Evolutionary conservation across 306 rosid genomes (phyloP).

Genomic region (Gleditsia sinensis): DNA sequence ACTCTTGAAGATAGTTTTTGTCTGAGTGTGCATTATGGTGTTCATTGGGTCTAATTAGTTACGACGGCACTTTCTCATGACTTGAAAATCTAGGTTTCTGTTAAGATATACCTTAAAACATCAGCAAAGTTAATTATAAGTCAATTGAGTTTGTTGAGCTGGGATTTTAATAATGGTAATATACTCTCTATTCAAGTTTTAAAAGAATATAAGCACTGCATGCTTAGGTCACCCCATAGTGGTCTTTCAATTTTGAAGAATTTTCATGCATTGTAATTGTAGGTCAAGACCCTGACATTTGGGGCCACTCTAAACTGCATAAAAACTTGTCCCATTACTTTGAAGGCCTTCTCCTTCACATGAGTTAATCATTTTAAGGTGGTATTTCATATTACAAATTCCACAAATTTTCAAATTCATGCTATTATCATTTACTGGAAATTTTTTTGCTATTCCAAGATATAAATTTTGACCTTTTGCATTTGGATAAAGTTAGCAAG

Average conservation of each 20-base stretch:
- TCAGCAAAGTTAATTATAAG: not conserved
- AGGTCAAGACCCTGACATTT: constrained; percentile 21
- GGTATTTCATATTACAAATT: too few species aligned
- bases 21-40: not conserved
- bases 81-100: not conserved
- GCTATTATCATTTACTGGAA: not conserved
- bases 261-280: not conserved
- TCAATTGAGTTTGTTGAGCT: constrained; percentile 9
- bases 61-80: constrained; percentile 26
- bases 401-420: not conserved
- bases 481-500: not conserved
- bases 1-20: too few species aligned
- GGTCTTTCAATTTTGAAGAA: constrained; percentile 26
- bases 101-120: not conserved
- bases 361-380: not conserved
- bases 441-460: not conserved
- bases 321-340: not conserved
- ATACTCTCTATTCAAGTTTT: not conserved
- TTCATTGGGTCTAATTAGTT: constrained; percentile 20
- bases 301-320: not conserved
- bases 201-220: too few species aligned
- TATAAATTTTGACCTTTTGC: too few species aligned
- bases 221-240: not conserved
- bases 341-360: not conserved
- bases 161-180: not conserved